Percentiles rank a stretch among this genome's conserved stretches.
These are phyloP conservation scores for Apiospora sp. DNA, from an alignment of 2,329 filamentous ascomycete species.

Conservation along the genomic window DNA sequence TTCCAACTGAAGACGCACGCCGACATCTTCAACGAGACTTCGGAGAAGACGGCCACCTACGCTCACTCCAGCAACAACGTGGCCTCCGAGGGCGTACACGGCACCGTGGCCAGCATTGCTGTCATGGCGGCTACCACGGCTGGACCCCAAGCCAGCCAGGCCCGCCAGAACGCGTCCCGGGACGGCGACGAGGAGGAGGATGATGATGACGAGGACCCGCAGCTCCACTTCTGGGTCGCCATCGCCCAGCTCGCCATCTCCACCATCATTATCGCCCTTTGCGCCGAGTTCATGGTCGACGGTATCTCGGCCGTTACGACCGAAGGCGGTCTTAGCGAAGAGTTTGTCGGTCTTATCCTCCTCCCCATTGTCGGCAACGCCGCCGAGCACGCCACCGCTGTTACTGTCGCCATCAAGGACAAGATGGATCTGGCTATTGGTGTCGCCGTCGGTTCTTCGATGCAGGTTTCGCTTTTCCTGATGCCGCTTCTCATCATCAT, in stretches of 20 bases:
- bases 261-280: constrained; percentile 82
- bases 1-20: constrained; percentile 92
- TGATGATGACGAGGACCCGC: constrained; percentile 71
- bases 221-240: constrained; percentile 76
- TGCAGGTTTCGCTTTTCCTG: constrained; percentile 82
- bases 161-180: constrained; percentile 27
- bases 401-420: constrained; percentile 82
- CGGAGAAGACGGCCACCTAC: constrained; percentile 61
- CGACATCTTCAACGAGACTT: constrained; percentile 74
- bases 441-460: constrained; percentile 80
- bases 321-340: constrained; percentile 68
- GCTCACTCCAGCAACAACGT: constrained; percentile 61
- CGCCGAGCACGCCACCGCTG: constrained; percentile 82
- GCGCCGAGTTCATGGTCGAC: constrained; percentile 80
- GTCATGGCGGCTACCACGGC: constrained; percentile 45
- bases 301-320: constrained; percentile 74
- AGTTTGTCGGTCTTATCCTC: constrained; percentile 82
- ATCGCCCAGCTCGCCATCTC: constrained; percentile 74
- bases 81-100: not conserved
- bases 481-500: constrained; percentile 80
- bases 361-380: constrained; percentile 86
- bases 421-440: constrained; percentile 87
- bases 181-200: constrained; percentile 53
- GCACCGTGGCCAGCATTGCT: constrained; percentile 45
- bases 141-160: constrained; percentile 39